These are phyloP conservation scores for Gossypium australe DNA, from an alignment of 345 rosid species.

Conservation along the genomic window DNA sequence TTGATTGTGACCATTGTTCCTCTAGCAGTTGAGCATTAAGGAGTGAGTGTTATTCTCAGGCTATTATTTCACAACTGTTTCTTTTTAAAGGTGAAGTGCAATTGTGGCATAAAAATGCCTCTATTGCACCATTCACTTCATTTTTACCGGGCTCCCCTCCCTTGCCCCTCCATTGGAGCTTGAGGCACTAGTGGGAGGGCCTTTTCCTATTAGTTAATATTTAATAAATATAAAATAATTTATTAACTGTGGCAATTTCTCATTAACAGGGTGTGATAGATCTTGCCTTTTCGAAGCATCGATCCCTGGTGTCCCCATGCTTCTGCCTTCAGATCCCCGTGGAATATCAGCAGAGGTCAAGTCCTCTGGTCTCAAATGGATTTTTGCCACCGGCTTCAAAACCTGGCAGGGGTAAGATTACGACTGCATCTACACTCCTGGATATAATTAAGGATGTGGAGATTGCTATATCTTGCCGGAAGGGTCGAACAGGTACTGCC, in stretches of 20 bases:
- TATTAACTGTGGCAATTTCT: slow-evolving; percentile 1
- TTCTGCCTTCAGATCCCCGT: slow-evolving; percentile 73
- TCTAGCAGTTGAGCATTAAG: background rate
- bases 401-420: slow-evolving; percentile 75
- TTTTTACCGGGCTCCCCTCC: background rate
- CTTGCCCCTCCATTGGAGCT: background rate
- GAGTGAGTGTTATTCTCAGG: background rate
- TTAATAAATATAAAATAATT: no score
- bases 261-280: slow-evolving; percentile 73
- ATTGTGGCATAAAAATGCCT: background rate
- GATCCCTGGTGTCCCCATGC: slow-evolving; percentile 68
- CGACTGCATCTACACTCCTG: slow-evolving; percentile 57
- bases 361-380: slow-evolving; percentile 56
- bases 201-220: background rate
- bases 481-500: slow-evolving; percentile 83
- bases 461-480: slow-evolving; percentile 73
- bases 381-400: slow-evolving; percentile 69
- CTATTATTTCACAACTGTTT: background rate
- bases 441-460: slow-evolving; percentile 79
- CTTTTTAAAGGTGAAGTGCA: background rate
- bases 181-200: slow-evolving; percentile 17
- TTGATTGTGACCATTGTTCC: background rate
- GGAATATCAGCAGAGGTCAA: slow-evolving; percentile 45
- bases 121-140: background rate
- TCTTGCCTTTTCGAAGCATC: slow-evolving; percentile 71